phyloP scores from a whole-genome alignment of 2,329 filamentous ascomycete genomes.

The Dactylellina haptotyla region DNA sequence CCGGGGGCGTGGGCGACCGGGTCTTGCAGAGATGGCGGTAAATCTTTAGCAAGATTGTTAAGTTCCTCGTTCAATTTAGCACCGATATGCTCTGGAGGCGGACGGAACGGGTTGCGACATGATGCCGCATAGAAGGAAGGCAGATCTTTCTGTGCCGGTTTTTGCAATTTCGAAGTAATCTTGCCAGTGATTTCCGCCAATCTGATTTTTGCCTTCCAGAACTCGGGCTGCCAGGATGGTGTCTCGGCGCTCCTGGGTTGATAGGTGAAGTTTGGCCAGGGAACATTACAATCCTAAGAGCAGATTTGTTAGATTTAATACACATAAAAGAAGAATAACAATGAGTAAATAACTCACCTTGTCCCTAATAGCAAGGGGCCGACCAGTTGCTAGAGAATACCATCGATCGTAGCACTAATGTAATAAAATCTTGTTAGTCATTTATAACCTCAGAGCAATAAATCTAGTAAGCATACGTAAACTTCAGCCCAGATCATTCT shows the following conservation, averaged over 20 bases:
- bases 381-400: slow-evolving; percentile 45
- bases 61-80: slow-evolving; percentile 48
- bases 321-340: neutral
- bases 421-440: neutral
- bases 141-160: slow-evolving; percentile 45
- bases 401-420: slow-evolving; percentile 47
- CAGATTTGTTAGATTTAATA: slow-evolving; percentile 6
- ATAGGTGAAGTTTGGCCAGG: slow-evolving; percentile 41
- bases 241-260: slow-evolving; percentile 24
- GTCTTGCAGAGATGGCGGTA: slow-evolving; percentile 31
- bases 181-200: slow-evolving; percentile 50
- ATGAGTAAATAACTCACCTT: slow-evolving; percentile 10
- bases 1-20: slow-evolving; percentile 32
- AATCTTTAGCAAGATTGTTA: slow-evolving; percentile 39
- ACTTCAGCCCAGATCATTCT: slow-evolving; percentile 52
- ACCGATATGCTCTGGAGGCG: slow-evolving; percentile 44
- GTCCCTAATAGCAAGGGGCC: slow-evolving; percentile 45
- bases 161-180: slow-evolving; percentile 49
- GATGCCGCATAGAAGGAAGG: slow-evolving; percentile 43
- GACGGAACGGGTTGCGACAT: slow-evolving; percentile 44
- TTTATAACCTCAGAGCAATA: neutral
- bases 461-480: slow-evolving; percentile 17
- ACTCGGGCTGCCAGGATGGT: slow-evolving; percentile 46
- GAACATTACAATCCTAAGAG: slow-evolving; percentile 44
- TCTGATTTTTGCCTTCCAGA: slow-evolving; percentile 44